These are phyloP conservation scores for Scenedesmus sp. DNA, from an alignment of 163 green algal species.

Conservation along the genomic window DNA sequence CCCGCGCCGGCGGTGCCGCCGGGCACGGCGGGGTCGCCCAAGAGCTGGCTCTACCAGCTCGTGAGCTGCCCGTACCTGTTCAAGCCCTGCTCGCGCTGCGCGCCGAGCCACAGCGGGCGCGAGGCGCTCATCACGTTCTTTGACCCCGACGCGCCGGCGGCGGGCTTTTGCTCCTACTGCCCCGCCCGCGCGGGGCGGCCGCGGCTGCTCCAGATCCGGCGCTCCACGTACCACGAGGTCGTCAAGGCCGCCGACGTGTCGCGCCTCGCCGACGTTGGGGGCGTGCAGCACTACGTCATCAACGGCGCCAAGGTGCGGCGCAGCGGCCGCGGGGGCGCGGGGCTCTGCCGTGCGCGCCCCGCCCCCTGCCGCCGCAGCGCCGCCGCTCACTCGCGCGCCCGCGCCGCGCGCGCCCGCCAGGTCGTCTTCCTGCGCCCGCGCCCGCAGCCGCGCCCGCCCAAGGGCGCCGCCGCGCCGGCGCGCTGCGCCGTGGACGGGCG, in stretches of 20 bases:
- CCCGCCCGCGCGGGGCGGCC: constrained; percentile 19
- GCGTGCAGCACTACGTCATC: constrained; percentile 64
- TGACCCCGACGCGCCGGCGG: constrained; percentile 18
- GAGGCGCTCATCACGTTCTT: constrained; percentile 48
- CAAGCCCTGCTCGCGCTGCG: constrained; percentile 44
- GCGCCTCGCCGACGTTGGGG: constrained; percentile 38
- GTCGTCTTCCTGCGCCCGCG: constrained; percentile 59
- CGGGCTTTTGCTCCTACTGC: constrained; percentile 45
- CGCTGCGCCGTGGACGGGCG: constrained; percentile 55
- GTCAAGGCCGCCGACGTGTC: constrained; percentile 54
- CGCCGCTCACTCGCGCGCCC: background rate
- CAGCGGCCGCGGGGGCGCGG: too few relatives aligned
- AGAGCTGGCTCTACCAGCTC: constrained; percentile 43
- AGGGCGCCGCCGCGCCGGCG: constrained; percentile 48
- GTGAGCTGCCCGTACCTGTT: constrained; percentile 45
- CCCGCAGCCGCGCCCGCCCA: constrained; percentile 51
- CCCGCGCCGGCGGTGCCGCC: background rate
- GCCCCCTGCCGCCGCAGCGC: background rate
- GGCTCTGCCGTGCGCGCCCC: too few relatives aligned
- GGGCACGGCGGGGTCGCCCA: constrained; percentile 16
- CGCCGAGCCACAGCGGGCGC: constrained; percentile 18
- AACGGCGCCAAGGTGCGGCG: constrained; percentile 62
- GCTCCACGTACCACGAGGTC: constrained; percentile 64
- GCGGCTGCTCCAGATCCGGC: constrained; percentile 53
- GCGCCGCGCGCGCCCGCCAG: too few relatives aligned